A percentile compares a stretch with the other conserved stretches of the same genome.
These are phyloP conservation scores for Tricholomella constricta DNA, from an alignment of 768 basidiomycete genomes.

Conservation along the genomic window DNA sequence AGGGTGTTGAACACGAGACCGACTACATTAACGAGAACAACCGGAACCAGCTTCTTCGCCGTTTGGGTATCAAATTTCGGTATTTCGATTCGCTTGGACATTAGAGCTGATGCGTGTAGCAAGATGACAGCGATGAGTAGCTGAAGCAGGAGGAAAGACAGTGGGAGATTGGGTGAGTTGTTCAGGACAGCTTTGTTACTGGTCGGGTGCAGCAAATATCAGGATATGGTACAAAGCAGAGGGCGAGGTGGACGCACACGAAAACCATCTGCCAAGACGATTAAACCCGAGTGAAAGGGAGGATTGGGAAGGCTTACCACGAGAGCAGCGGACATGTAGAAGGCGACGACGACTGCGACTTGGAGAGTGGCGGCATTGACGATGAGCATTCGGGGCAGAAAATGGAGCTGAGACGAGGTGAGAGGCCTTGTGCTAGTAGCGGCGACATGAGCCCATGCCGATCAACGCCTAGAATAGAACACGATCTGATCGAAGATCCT, in stretches of 20 bases:
- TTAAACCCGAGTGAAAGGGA: background rate
- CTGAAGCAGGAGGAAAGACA: conserved; percentile 68
- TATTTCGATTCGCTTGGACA: conserved; percentile 55
- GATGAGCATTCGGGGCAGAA: conserved; percentile 28
- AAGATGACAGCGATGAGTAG: conserved; percentile 69
- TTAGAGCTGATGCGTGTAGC: conserved; percentile 53
- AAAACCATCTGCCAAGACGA: conserved; percentile 47
- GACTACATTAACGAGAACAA: conserved; percentile 69
- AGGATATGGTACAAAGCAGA: background rate
- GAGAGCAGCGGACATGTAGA: conserved; percentile 78
- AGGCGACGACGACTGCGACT: conserved; percentile 71
- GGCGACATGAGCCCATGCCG: too few species aligned
- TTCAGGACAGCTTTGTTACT: conserved; percentile 81
- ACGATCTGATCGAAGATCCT: conserved; percentile 9
- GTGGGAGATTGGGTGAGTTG: conserved; percentile 62
- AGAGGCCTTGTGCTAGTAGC: background rate
- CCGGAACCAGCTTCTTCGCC: conserved; percentile 61
- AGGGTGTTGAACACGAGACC: conserved; percentile 81
- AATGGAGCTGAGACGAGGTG: background rate
- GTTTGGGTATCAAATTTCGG: conserved; percentile 53
- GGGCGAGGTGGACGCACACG: conserved; percentile 35
- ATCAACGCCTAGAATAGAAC: conserved; percentile 11
- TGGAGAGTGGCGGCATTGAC: conserved; percentile 40
- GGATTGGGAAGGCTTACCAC: conserved; percentile 49
- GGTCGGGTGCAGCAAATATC: conserved; percentile 10